Percentiles rank a stretch among this genome's conserved stretches.
Evolutionary conservation across 2,329 filamentous ascomycete species (phyloP).

Genomic region (Claviceps quebecensis): DNA sequence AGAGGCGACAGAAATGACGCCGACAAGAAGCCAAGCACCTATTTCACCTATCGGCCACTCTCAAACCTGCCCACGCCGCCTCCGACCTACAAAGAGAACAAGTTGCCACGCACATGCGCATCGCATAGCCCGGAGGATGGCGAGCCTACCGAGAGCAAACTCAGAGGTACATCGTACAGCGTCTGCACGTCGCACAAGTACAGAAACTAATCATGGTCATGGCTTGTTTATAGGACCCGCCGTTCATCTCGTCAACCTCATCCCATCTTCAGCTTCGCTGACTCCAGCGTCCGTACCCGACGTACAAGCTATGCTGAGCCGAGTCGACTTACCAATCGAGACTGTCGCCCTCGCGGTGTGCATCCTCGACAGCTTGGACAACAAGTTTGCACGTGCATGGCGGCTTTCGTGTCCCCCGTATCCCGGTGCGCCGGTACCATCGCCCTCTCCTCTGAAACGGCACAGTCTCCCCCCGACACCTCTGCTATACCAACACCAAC

Average conservation of each 20-base stretch:
- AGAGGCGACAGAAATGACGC: too few relatives aligned
- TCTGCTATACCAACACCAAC: slow-evolving; percentile 17
- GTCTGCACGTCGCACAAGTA: neutral
- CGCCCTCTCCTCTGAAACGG: slow-evolving; percentile 21
- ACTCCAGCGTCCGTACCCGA: slow-evolving; percentile 41
- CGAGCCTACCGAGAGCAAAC: slow-evolving; percentile 25
- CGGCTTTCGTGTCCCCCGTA: slow-evolving; percentile 42
- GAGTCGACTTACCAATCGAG: slow-evolving; percentile 44
- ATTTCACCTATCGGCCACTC: slow-evolving; percentile 52
- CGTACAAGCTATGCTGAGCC: slow-evolving; percentile 46
- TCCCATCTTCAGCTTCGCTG: slow-evolving; percentile 49
- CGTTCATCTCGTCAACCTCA: slow-evolving; percentile 51
- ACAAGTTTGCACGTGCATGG: slow-evolving; percentile 49
- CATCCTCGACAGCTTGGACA: slow-evolving; percentile 50
- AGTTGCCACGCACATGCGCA: slow-evolving; percentile 19
- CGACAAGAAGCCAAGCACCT: slow-evolving; percentile 25
- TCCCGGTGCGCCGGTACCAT: slow-evolving; percentile 12
- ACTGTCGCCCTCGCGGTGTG: slow-evolving; percentile 51
- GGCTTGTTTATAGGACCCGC: slow-evolving; percentile 37
- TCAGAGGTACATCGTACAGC: slow-evolving; percentile 20
- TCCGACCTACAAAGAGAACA: slow-evolving; percentile 33
- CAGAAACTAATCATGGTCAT: neutral
- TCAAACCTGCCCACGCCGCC: slow-evolving; percentile 56
- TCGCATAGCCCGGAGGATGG: slow-evolving; percentile 27
- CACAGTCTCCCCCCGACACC: slow-evolving; percentile 34